Evolutionary conservation across 2,329 filamentous ascomycete species (phyloP).

Genomic region (Nigrospora oryzae): DNA sequence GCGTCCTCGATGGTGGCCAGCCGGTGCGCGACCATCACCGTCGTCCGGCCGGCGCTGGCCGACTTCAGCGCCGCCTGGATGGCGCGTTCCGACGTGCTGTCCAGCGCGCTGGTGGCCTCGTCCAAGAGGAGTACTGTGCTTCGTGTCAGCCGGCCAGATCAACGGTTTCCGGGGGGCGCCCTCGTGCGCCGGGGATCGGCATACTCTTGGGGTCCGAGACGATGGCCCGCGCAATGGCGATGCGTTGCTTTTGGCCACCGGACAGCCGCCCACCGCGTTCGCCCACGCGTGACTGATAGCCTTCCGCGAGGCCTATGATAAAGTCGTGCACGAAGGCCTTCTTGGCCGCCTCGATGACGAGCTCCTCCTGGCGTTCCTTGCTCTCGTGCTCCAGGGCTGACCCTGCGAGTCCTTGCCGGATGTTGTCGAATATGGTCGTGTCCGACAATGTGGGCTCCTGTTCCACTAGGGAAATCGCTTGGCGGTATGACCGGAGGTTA

Average conservation of each 20-base stretch:
- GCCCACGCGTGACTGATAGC: constrained; percentile 74
- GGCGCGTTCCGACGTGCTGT: constrained; percentile 5
- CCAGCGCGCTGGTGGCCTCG: constrained; percentile 18
- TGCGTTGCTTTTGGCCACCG: constrained; percentile 85
- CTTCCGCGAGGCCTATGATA: constrained; percentile 72
- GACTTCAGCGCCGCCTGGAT: constrained; percentile 5
- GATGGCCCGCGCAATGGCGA: constrained; percentile 82
- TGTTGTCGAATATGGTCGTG: constrained; percentile 79
- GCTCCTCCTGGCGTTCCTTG: constrained; percentile 48
- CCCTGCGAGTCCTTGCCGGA: constrained; percentile 74
- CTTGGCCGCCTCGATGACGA: constrained; percentile 69
- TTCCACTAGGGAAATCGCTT: constrained; percentile 80
- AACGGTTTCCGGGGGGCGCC: background rate
- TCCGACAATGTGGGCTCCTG: constrained; percentile 86
- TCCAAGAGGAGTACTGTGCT: constrained; percentile 13
- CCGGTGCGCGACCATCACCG: constrained; percentile 15
- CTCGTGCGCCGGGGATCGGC: too few species aligned
- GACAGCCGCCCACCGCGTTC: constrained; percentile 74
- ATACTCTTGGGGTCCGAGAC: constrained; percentile 66
- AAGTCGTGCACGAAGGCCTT: constrained; percentile 91
- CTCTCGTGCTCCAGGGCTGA: constrained; percentile 59
- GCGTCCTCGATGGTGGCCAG: constrained; percentile 23
- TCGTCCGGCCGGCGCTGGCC: constrained; percentile 7
- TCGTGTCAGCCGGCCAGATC: too few species aligned
- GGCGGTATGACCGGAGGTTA: constrained; percentile 80